Evolutionary conservation across 345 rosid species (phyloP).

Genomic region (Pseudoturritis turrita): DNA sequence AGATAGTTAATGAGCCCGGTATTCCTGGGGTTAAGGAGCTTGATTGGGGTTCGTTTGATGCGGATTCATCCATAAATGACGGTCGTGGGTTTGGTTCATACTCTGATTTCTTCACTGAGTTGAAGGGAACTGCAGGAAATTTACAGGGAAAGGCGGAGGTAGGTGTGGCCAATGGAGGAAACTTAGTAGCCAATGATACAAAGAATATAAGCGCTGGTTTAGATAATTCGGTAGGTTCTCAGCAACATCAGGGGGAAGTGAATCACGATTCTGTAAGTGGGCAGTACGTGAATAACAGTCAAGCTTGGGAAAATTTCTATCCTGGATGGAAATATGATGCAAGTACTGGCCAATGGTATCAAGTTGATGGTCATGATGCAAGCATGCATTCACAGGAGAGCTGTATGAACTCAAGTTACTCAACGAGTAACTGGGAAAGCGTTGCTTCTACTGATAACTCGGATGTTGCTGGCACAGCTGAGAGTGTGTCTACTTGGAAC

Average conservation of each 20-base stretch:
- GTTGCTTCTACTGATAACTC: conserved; percentile 42
- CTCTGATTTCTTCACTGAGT: conserved; percentile 69
- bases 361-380: conserved; percentile 44
- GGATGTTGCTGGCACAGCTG: conserved; percentile 45
- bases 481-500: conserved; percentile 59
- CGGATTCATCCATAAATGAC: conserved; percentile 47
- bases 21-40: conserved; percentile 64
- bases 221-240: conserved; percentile 28
- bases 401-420: conserved; percentile 13
- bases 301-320: conserved; percentile 75
- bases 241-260: conserved; percentile 26
- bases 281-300: conserved; percentile 48
- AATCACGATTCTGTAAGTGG: conserved; percentile 31
- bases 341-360: conserved; percentile 81
- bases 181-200: conserved; percentile 18
- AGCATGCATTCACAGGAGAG: conserved; percentile 34
- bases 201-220: conserved; percentile 24
- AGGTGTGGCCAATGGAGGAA: conserved; percentile 19
- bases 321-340: conserved; percentile 90
- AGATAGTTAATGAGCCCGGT: conserved; percentile 31
- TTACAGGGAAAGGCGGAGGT: conserved; percentile 39
- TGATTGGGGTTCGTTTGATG: conserved; percentile 82
- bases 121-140: conserved; percentile 39
- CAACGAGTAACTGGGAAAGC: conserved; percentile 40
- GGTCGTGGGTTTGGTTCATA: conserved; percentile 58